These are phyloP conservation scores for Colletotrichum lini DNA, from an alignment of 2,329 filamentous ascomycete genomes.

Conservation along the genomic window DNA sequence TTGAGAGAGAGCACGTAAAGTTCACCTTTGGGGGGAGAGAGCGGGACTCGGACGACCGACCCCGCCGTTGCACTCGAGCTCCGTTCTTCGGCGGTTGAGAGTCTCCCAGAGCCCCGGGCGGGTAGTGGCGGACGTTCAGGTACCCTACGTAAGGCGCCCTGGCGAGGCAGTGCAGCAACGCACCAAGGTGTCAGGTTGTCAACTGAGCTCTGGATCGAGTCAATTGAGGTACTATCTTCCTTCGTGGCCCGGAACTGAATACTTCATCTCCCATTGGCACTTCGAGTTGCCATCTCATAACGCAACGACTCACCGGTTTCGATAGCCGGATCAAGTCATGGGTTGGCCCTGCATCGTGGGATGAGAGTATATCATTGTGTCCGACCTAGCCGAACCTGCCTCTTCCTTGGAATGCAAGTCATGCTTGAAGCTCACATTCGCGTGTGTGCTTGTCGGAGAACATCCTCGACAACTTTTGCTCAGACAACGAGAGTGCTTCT, in stretches of 20 bases:
- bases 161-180: not conserved
- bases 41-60: constrained; percentile 29
- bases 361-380: not conserved
- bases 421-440: not conserved
- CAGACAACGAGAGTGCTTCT: constrained; percentile 22
- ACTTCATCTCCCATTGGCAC: not conserved
- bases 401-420: not conserved
- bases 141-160: not conserved
- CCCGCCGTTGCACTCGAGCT: constrained; percentile 30
- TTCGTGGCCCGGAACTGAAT: not conserved
- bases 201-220: not conserved
- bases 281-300: not conserved
- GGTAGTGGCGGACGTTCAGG: constrained; percentile 24
- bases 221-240: not conserved
- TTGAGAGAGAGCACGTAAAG: constrained; percentile 1
- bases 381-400: not conserved
- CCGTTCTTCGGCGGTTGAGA: constrained; percentile 40
- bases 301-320: too few relatives aligned
- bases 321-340: too few relatives aligned
- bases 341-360: not conserved
- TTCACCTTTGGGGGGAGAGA: constrained; percentile 11
- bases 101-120: constrained; percentile 24
- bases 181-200: not conserved
- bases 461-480: not conserved
- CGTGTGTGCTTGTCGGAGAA: not conserved